Evolutionary conservation across 441 rosid species (phyloP).

Genomic region (Manihot esculenta): DNA sequence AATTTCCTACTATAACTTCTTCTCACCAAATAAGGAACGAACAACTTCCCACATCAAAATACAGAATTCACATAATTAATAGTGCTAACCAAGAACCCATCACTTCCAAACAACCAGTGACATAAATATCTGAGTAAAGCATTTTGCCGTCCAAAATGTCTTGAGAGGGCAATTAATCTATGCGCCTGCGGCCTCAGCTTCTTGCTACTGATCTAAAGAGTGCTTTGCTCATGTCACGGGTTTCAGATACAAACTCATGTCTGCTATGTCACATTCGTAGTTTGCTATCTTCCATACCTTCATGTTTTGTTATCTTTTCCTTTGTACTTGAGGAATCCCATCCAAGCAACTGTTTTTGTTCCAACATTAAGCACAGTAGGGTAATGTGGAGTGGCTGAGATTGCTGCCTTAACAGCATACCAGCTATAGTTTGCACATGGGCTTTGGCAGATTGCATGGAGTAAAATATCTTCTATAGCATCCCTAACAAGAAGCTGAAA

Average conservation of each 20-base stretch:
- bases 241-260: not conserved
- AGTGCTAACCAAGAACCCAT: not conserved
- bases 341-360: not conserved
- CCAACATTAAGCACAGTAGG: not conserved
- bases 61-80: not conserved
- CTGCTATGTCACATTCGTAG: not conserved
- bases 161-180: not conserved
- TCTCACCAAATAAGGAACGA: not conserved
- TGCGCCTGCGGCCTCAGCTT: no score
- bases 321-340: not conserved
- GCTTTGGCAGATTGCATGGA: not conserved
- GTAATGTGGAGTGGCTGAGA: not conserved
- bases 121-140: not conserved
- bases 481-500: not conserved
- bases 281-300: not conserved
- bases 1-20: not conserved
- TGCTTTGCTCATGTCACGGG: not conserved
- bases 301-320: not conserved
- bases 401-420: not conserved
- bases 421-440: not conserved
- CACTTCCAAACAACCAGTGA: not conserved
- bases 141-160: not conserved
- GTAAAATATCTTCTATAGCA: not conserved
- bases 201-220: no score
- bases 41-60: not conserved